Conservation (phyloP, 2,329 filamentous ascomycete species). For the Fusarium penzigii region DNA sequence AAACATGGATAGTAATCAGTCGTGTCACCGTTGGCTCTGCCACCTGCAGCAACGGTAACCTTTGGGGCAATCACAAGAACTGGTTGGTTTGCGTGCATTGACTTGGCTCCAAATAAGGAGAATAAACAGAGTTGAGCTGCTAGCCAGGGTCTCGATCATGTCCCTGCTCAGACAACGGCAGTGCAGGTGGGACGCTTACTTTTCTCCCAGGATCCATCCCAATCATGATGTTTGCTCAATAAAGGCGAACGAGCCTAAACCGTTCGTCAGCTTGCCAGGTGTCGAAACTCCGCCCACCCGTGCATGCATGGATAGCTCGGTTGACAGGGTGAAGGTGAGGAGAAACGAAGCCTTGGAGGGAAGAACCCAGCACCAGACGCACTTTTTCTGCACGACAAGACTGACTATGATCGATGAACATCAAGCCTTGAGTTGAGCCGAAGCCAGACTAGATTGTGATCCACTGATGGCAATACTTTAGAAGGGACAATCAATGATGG, state of each 20-base stretch:
- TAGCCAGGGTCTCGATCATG: background rate
- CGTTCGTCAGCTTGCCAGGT: background rate
- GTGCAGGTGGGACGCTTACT: conserved; percentile 6
- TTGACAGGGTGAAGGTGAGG: background rate
- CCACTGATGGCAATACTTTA: conserved; percentile 18
- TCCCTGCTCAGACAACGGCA: conserved; percentile 15
- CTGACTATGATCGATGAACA: background rate
- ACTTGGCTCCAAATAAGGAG: background rate
- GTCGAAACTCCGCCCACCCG: background rate
- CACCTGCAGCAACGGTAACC: background rate
- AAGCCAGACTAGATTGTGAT: conserved; percentile 9
- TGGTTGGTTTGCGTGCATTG: background rate
- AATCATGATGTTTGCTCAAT: background rate
- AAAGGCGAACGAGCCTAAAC: background rate
- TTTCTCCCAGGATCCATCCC: conserved; percentile 8
- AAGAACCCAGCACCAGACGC: background rate
- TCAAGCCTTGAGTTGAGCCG: conserved; percentile 1
- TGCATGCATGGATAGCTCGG: background rate
- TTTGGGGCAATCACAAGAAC: background rate
- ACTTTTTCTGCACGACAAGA: background rate
- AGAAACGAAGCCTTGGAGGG: background rate
- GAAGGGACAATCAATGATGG: background rate
- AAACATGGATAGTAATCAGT: background rate
- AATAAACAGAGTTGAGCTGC: background rate
- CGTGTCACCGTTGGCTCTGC: background rate